Evolutionary conservation across 2,329 filamentous ascomycete genomes (phyloP), one percentile per base, ranked within the genome.

Genomic region (Xylariaceae sp.): DNA sequence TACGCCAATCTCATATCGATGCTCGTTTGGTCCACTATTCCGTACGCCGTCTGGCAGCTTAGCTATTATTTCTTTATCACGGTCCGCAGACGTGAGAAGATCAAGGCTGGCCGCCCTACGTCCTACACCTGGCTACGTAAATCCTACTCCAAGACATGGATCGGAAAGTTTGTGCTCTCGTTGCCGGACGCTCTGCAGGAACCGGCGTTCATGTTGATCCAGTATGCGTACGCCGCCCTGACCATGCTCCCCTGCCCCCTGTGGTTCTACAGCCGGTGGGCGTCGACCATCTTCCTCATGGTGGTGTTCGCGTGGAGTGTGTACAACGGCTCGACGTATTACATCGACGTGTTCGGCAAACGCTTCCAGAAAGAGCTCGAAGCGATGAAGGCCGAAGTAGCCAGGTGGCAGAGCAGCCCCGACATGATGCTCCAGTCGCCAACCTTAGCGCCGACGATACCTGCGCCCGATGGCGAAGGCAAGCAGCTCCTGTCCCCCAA

Each of bases 341-440:
- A 99, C 75, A 98, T 99, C 69, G 95, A 99, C 67, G 91, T 98
- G 1, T 99, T 98, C 71, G 95, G 96, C 51, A 96, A 90, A 67
- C 86, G 93, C 2, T 98, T 99, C 80, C 91, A 99, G 78, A 96
- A 93, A 70, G 95, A 99, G 73, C 81, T 99, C 12, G 93, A 99
- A 71, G 83, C 88, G 50, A 83, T 99, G 76, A 93, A 89, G 75
- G 85, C 85, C 52, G 95, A 99, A 69, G 92, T 99, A 7, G 84
- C 88, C 44, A 93, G 91, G 71, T 96, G 91, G 91, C 92, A 96
- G 73, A 81, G 78, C 58, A 81, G 76, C 29, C 80, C 84, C 1
- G 82, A 85, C 16, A 65, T 79, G 66, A 69, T 68, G 54, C 54
- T 71, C n/a, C 69, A 69, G 19, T 75, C 73, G 6, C 77, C 77